Conservation (phyloP, 371 early-diverging fungal genomes). For the Mortierella sp. region DNA sequence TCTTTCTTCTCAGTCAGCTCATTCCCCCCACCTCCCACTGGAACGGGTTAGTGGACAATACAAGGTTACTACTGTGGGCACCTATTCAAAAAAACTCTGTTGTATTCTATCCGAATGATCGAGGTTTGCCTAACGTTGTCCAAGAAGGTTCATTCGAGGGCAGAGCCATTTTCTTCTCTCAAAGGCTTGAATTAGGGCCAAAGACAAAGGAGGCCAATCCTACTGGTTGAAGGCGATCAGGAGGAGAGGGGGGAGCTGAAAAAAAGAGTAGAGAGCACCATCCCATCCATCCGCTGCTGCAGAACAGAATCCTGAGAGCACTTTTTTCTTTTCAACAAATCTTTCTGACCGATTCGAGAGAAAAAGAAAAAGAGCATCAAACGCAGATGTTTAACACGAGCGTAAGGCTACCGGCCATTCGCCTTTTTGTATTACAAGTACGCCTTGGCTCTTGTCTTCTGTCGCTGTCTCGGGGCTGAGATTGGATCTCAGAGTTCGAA, state of each 20-base stretch:
- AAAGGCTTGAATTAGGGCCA: neutral
- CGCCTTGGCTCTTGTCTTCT: constrained; percentile 7
- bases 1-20: neutral
- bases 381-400: constrained; percentile 4
- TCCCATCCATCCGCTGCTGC: constrained; percentile 3
- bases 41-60: neutral
- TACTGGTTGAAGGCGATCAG: constrained; percentile 8
- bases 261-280: neutral
- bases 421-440: constrained; percentile 4
- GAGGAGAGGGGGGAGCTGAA: neutral
- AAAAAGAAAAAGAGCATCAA: neutral
- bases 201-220: neutral
- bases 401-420: neutral
- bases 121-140: neutral
- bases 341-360: neutral
- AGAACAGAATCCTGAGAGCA: constrained; percentile 8
- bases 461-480: neutral
- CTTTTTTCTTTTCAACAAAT: neutral
- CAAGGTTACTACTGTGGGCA: neutral
- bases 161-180: neutral
- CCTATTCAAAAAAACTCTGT: neutral
- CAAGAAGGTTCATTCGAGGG: constrained; percentile 4
- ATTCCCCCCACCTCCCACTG: neutral
- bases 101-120: constrained; percentile 10
- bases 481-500: constrained; percentile 10